Percentiles rank a stretch among this genome's conserved stretches.
Evolutionary conservation across 2,329 filamentous ascomycete genomes (phyloP).

Genomic region (Xenoacremonium recifei): DNA sequence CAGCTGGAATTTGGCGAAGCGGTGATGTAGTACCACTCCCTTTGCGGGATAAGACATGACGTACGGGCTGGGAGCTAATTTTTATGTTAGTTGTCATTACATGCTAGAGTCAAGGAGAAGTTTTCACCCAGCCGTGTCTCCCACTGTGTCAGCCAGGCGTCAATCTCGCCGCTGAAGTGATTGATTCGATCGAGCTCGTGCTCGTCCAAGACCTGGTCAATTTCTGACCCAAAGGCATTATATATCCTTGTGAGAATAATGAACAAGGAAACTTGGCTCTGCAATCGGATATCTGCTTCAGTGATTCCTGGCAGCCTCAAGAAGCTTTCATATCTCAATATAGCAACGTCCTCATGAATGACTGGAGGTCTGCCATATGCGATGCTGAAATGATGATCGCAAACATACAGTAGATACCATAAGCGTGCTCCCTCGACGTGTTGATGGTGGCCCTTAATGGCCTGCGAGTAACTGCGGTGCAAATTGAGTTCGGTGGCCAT

Average conservation of each 20-base stretch:
- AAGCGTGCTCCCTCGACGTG: conserved; percentile 56
- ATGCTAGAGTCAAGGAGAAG: no score
- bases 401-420: conserved; percentile 64
- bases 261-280: conserved; percentile 60
- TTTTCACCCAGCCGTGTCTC: conserved; percentile 32
- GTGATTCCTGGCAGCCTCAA: conserved; percentile 48
- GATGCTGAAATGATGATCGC: conserved; percentile 65
- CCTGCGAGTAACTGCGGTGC: conserved; percentile 51
- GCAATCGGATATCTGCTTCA: conserved; percentile 52
- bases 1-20: conserved; percentile 49
- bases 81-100: no score
- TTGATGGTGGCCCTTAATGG: conserved; percentile 41
- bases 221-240: conserved; percentile 57
- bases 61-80: conserved; percentile 41
- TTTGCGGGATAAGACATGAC: conserved; percentile 49
- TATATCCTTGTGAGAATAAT: conserved; percentile 59
- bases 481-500: conserved; percentile 58
- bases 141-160: conserved; percentile 37
- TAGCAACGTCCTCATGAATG: conserved; percentile 55
- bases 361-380: conserved; percentile 58
- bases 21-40: conserved; percentile 47
- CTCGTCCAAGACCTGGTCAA: conserved; percentile 33
- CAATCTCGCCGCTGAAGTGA: conserved; percentile 30
- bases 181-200: conserved; percentile 32
- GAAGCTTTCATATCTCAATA: conserved; percentile 56